A percentile compares a stretch with the other conserved stretches of the same genome.
phyloP scores from a whole-genome alignment of 352 stramenopile species.

The Pythium periplocum region DNA sequence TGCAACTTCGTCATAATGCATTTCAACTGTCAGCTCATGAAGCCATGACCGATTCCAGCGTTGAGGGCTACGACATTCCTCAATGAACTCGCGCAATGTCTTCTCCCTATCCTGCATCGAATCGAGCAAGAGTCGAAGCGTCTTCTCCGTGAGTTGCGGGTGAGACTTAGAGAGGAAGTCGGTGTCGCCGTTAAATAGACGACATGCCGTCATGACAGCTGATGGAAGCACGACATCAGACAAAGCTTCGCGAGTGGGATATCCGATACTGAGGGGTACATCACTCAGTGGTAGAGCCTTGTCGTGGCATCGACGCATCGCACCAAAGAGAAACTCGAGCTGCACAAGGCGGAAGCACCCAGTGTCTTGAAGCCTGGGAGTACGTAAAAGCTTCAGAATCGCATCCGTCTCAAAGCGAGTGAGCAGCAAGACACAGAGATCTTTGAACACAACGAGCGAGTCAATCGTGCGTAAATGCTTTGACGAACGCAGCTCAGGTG shows the following conservation, averaged over 20 bases:
- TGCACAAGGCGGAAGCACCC: too few relatives aligned
- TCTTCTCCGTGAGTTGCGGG: background rate
- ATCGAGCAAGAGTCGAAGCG: slow-evolving; percentile 4
- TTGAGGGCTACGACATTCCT: slow-evolving; percentile 8
- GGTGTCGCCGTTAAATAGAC: slow-evolving; percentile 17
- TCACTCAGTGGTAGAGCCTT: background rate
- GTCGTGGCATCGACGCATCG: background rate
- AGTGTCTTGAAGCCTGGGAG: background rate
- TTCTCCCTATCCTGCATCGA: slow-evolving; percentile 4
- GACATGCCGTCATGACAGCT: slow-evolving; percentile 1
- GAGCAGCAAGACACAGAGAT: slow-evolving; percentile 30
- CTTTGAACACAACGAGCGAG: slow-evolving; percentile 31
- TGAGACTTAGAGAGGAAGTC: slow-evolving; percentile 6
- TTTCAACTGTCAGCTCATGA: slow-evolving; percentile 9
- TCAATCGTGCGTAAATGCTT: slow-evolving; percentile 26
- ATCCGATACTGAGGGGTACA: background rate
- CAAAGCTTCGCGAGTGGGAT: background rate
- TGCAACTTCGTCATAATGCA: slow-evolving; percentile 1
- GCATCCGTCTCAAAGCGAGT: slow-evolving; percentile 35
- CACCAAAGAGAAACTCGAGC: background rate
- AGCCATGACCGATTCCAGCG: slow-evolving; percentile 14
- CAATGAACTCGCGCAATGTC: slow-evolving; percentile 5
- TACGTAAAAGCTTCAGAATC: slow-evolving; percentile 22
- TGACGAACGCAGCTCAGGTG: slow-evolving; percentile 7
- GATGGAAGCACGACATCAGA: background rate